Evolutionary conservation across 2,329 filamentous ascomycete species (phyloP), one percentile per base, ranked within the genome.

Genomic region (Harringtonia aguacate): DNA sequence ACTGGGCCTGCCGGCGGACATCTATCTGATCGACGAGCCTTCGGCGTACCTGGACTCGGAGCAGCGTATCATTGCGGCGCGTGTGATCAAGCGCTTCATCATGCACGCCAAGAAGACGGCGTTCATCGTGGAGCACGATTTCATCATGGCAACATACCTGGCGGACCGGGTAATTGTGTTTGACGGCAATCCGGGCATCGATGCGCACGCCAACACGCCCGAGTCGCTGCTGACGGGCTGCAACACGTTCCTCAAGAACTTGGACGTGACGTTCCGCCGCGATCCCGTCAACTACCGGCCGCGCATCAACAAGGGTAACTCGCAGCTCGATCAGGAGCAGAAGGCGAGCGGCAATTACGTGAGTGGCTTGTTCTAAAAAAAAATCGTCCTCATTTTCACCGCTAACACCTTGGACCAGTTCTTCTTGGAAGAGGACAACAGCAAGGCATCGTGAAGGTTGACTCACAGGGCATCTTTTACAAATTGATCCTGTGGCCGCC

Each of bases 41-140:
- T 92, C 85, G 54, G 89, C 89, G 50, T 98, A 98, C 67, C 84
- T 98, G 47, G 92, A 98, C 65, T 97, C 92, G 40, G 92, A 98
- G 70, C 92, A 98, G 70, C 90, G 92, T 84, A 95, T 98, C 60
- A 82, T 98, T 56, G 90, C 89, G 49, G 84, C 90, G 37, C 84
- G 89, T 61, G 94, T 98, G 61, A 98, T 98, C 72, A 98, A 98
- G 76, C 84, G 92, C 54, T 98, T 94, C 76, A 98, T 98, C 67
- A 98, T 98, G 92, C 90, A 98, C 73, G 82, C 88, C 57, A 97
- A 97, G 81, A 97, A 97, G 79, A 98, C 92, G 1, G 92, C 92
- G 41, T 98, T 98, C 64, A 81, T 98, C 55, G 90, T 98, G 62
- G 92, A 98, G 80, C 92, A 98, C 84, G 92, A 98, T 76, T 97